Conservation (phyloP, 768 basidiomycete genomes). For the Leucosporidium creatinivorum region DNA sequence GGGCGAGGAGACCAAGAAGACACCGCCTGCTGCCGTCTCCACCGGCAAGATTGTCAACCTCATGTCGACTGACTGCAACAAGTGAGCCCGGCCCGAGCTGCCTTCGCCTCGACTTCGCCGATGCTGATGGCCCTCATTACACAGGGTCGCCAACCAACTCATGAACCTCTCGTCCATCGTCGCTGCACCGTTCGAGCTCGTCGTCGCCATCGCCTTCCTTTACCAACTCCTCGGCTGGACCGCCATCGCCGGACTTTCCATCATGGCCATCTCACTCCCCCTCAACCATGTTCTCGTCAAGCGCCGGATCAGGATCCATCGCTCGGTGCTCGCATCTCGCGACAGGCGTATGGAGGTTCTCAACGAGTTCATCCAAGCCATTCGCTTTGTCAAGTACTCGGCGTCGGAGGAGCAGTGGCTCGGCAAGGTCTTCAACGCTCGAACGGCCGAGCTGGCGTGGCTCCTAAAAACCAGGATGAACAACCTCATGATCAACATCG, state of each 20-base stretch:
- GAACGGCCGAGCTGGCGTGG: conserved; percentile 17
- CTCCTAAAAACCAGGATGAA: conserved; percentile 21
- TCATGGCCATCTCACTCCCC: conserved; percentile 27
- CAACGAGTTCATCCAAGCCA: conserved; percentile 41
- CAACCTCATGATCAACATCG: conserved; percentile 11
- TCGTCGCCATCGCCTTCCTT: conserved; percentile 25
- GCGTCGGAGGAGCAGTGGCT: conserved; percentile 22
- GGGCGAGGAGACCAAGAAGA: not conserved
- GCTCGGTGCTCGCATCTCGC: conserved; percentile 40
- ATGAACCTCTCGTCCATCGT: conserved; percentile 19
- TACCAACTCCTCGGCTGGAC: conserved; percentile 32
- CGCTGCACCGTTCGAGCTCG: conserved; percentile 2
- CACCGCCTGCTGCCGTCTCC: not conserved
- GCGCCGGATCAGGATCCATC: conserved; percentile 24
- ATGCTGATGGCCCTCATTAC: too few relatives aligned
- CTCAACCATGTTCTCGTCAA: conserved; percentile 25
- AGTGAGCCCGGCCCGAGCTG: too few relatives aligned
- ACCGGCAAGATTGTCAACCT: conserved; percentile 22
- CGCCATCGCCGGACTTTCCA: conserved; percentile 23
- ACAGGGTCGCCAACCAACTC: conserved; percentile 22
- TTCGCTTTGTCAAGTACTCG: conserved; percentile 14
- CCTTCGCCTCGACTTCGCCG: too few relatives aligned
- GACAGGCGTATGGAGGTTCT: conserved; percentile 42
- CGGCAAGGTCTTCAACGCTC: conserved; percentile 2
- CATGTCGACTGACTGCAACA: conserved; percentile 6